phyloP scores from a whole-genome alignment of 2,329 filamentous ascomycete species.

The Fusarium dlaminii region DNA sequence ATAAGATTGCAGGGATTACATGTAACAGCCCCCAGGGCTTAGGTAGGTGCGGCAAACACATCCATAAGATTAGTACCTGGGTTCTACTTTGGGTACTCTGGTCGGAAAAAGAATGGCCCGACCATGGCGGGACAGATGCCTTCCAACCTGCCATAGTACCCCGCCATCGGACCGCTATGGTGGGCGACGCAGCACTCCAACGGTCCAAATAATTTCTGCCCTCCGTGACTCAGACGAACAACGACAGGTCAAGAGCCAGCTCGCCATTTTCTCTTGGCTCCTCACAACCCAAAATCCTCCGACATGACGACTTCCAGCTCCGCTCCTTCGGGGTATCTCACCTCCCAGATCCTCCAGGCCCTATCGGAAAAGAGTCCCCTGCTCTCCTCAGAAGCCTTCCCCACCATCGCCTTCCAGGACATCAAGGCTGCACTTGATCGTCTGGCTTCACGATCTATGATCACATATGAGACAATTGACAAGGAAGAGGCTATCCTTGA shows the following conservation, averaged over 20 bases:
- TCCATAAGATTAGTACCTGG: not conserved
- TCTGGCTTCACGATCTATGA: slow-evolving; percentile 84
- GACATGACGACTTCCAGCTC: slow-evolving; percentile 56
- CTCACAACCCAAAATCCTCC: slow-evolving; percentile 7
- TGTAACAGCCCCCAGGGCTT: slow-evolving; percentile 1
- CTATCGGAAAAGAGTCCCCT: slow-evolving; percentile 72
- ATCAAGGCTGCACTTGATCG: slow-evolving; percentile 91
- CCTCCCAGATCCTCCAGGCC: slow-evolving; percentile 71
- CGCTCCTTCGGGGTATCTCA: slow-evolving; percentile 63
- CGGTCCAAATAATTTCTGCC: slow-evolving; percentile 40
- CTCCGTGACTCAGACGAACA: slow-evolving; percentile 40
- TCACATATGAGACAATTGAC: slow-evolving; percentile 85
- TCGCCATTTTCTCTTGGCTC: slow-evolving; percentile 17
- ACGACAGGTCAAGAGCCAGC: slow-evolving; percentile 22
- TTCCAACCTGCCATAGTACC: slow-evolving; percentile 29
- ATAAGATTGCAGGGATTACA: slow-evolving; percentile 40
- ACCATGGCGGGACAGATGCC: slow-evolving; percentile 1
- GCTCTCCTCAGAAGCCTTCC: slow-evolving; percentile 75
- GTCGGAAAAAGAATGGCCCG: slow-evolving; percentile 30
- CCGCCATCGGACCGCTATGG: slow-evolving; percentile 37
- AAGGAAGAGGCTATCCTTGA: slow-evolving; percentile 81
- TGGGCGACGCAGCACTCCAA: slow-evolving; percentile 29
- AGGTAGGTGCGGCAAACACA: slow-evolving; percentile 1
- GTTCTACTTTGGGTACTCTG: not conserved
- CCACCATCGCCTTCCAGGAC: slow-evolving; percentile 69